phyloP scores from a whole-genome alignment of 2,329 filamentous ascomycete genomes.

The Exophiala alcalophila region DNA sequence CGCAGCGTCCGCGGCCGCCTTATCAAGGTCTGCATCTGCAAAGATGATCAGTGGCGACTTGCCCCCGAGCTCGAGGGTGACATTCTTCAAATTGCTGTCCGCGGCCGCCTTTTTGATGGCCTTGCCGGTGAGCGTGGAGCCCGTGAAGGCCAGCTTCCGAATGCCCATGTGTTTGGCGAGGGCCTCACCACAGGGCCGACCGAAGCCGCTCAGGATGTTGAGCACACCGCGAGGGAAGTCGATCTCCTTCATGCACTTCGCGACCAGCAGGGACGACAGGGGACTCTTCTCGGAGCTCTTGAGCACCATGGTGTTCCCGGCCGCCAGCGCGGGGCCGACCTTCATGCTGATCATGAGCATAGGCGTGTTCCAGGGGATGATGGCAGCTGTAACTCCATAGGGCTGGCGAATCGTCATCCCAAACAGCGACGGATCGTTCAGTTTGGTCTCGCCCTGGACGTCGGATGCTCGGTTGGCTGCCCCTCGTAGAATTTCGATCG shows the following conservation, averaged over 20 bases:
- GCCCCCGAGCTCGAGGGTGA: slow-evolving; percentile 38
- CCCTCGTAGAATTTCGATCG: slow-evolving; percentile 70
- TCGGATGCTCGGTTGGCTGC: slow-evolving; percentile 84
- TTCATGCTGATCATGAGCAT: slow-evolving; percentile 79
- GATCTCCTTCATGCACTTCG: slow-evolving; percentile 35
- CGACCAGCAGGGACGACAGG: slow-evolving; percentile 49
- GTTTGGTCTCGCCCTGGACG: slow-evolving; percentile 76
- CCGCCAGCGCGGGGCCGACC: slow-evolving; percentile 62
- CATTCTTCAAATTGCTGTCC: slow-evolving; percentile 36
- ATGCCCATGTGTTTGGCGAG: slow-evolving; percentile 44
- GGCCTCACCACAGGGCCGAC: slow-evolving; percentile 32
- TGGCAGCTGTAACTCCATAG: slow-evolving; percentile 72
- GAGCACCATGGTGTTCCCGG: slow-evolving; percentile 56
- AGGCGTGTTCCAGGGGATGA: slow-evolving; percentile 81
- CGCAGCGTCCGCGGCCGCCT: slow-evolving; percentile 46
- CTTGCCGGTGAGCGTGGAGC: slow-evolving; percentile 32
- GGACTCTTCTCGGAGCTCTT: slow-evolving; percentile 63
- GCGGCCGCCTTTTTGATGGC: slow-evolving; percentile 34
- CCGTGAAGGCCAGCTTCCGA: slow-evolving; percentile 37
- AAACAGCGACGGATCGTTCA: slow-evolving; percentile 70
- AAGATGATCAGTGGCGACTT: slow-evolving; percentile 39
- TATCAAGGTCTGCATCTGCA: slow-evolving; percentile 36
- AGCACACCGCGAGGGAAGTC: slow-evolving; percentile 42
- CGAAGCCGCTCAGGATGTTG: slow-evolving; percentile 33
- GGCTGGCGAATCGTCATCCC: slow-evolving; percentile 75